phyloP scores from a whole-genome alignment of 2,329 filamentous ascomycete genomes.

The Tolypocladium capitatum region DNA sequence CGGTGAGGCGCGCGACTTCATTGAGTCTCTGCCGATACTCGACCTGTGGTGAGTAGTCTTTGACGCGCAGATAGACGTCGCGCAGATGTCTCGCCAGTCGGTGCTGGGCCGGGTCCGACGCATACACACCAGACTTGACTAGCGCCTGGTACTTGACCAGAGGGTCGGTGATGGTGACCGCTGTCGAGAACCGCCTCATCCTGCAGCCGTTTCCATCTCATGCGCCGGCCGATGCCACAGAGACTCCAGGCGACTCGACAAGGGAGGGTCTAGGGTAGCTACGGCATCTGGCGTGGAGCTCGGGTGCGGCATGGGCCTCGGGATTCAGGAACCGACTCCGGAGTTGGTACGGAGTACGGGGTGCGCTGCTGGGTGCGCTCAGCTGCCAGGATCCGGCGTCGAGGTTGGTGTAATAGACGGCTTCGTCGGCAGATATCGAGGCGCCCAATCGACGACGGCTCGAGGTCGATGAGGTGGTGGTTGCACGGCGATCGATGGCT shows the following conservation, averaged over 20 bases:
- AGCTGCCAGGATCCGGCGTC: background rate
- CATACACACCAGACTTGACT: constrained; percentile 51
- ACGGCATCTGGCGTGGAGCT: background rate
- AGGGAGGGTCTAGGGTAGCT: too few species aligned
- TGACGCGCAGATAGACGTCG: constrained; percentile 61
- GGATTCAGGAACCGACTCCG: background rate
- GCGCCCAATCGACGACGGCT: background rate
- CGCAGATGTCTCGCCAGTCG: constrained; percentile 63
- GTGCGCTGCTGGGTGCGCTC: background rate
- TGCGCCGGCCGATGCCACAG: background rate
- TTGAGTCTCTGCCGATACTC: constrained; percentile 56
- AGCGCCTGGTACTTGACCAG: constrained; percentile 64
- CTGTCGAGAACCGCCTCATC: constrained; percentile 28
- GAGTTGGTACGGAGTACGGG: too few species aligned
- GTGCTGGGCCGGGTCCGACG: constrained; percentile 59
- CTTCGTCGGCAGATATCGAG: background rate
- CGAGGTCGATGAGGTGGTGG: background rate
- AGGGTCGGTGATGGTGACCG: constrained; percentile 55
- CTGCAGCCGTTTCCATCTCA: background rate
- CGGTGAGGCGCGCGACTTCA: constrained; percentile 39
- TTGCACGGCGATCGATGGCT: background rate
- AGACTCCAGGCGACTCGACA: background rate
- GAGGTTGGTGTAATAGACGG: background rate
- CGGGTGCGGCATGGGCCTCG: background rate
- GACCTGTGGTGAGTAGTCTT: constrained; percentile 61